phyloP scores from a whole-genome alignment of 1,284 basidiomycete genomes.

The Paramarasmius palmivorus region DNA sequence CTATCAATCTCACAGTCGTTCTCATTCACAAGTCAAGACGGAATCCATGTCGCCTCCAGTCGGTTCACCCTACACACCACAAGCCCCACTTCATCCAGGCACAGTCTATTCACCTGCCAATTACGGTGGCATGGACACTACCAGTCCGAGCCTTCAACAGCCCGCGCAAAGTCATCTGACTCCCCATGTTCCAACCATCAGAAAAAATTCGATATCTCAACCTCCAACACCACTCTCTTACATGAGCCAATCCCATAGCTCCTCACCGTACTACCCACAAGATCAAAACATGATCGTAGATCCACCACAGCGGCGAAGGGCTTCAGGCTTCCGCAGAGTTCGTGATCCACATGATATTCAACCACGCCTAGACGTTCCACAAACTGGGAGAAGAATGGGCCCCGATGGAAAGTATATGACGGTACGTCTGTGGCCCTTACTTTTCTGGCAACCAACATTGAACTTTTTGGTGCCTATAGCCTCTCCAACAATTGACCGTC shows the following conservation, averaged over 20 bases:
- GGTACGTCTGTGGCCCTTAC: slow-evolving; percentile 37
- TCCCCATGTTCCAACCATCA: slow-evolving; percentile 40
- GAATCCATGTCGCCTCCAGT: slow-evolving; percentile 56
- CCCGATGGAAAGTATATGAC: slow-evolving; percentile 64
- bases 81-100: slow-evolving; percentile 23
- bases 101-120: slow-evolving; percentile 32
- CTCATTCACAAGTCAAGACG: slow-evolving; percentile 57
- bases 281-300: slow-evolving; percentile 73
- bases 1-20: slow-evolving; percentile 61
- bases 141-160: slow-evolving; percentile 56
- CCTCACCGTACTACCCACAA: slow-evolving; percentile 57
- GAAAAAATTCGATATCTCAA: slow-evolving; percentile 55
- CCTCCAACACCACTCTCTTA: slow-evolving; percentile 72
- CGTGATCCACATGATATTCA: slow-evolving; percentile 70
- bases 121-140: slow-evolving; percentile 62
- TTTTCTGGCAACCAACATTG: slow-evolving; percentile 14
- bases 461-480: slow-evolving; percentile 43
- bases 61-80: slow-evolving; percentile 54
- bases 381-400: slow-evolving; percentile 65
- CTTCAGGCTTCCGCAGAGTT: slow-evolving; percentile 70
- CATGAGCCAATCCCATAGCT: slow-evolving; percentile 48
- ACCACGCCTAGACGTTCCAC: slow-evolving; percentile 61
- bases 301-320: slow-evolving; percentile 62
- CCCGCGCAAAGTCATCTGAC: slow-evolving; percentile 41
- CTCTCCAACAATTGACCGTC: slow-evolving; percentile 85